Evolutionary conservation across 2,329 filamentous ascomycete genomes (phyloP).

Genomic region (Chaetomiaceae sp.): DNA sequence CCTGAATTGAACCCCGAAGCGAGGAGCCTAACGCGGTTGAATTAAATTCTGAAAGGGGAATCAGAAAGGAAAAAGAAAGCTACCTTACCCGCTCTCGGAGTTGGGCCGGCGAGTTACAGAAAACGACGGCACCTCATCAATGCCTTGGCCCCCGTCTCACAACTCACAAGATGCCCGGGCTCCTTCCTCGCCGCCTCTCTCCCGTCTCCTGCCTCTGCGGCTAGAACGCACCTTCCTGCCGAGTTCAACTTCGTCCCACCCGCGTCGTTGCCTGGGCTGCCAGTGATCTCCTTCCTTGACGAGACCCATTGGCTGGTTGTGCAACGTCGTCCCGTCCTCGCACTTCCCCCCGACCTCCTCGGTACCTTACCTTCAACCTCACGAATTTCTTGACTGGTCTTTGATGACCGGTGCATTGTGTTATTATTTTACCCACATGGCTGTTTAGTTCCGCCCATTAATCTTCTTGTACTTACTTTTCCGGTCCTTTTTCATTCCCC

Average conservation of each 20-base stretch:
- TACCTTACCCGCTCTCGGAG: background rate
- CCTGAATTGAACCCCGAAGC: constrained; percentile 11
- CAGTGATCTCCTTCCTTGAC: too few relatives aligned
- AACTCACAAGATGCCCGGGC: background rate
- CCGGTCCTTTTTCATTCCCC: background rate
- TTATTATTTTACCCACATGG: background rate
- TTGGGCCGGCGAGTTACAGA: background rate
- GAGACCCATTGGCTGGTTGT: too few relatives aligned
- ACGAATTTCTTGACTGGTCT: too few relatives aligned
- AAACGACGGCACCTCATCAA: background rate
- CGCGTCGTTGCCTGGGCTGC: too few relatives aligned
- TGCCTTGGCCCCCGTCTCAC: background rate
- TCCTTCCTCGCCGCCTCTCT: background rate
- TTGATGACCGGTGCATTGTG: background rate
- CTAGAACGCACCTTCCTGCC: background rate
- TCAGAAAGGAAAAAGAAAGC: background rate
- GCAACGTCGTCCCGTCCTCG: background rate
- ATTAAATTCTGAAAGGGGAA: constrained; percentile 1
- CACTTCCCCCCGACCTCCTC: background rate
- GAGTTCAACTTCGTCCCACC: too few relatives aligned
- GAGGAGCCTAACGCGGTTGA: constrained; percentile 9
- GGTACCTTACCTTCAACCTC: too few relatives aligned
- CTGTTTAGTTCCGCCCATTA: background rate
- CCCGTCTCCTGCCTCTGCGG: constrained; percentile 2
- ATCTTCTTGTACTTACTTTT: too few relatives aligned